A percentile compares a stretch with the other conserved stretches of the same genome.
phyloP scores from a whole-genome alignment of 2,329 filamentous ascomycete species.

The Emericellopsis atlantica region DNA sequence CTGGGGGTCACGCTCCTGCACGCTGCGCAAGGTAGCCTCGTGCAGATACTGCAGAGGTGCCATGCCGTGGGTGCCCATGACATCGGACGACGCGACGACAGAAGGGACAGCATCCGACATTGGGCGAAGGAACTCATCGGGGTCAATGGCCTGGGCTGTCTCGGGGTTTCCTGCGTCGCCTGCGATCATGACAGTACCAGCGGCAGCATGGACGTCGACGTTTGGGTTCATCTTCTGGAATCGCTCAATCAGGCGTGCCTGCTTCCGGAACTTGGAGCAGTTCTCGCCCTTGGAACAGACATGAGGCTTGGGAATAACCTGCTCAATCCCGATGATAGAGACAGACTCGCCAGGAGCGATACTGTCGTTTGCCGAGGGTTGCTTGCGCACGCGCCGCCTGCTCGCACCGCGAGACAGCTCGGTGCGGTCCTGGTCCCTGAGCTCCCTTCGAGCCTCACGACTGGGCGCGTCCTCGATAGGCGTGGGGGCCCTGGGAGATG shows the following conservation, averaged over 20 bases:
- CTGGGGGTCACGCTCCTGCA: slow-evolving; percentile 68
- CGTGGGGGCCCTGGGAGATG: slow-evolving; percentile 40
- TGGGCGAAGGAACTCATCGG: slow-evolving; percentile 46
- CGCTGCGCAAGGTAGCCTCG: slow-evolving; percentile 55
- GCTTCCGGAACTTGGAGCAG: slow-evolving; percentile 70
- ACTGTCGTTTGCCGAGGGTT: slow-evolving; percentile 41
- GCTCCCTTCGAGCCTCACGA: slow-evolving; percentile 33
- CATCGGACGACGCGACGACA: slow-evolving; percentile 80
- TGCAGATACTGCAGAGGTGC: slow-evolving; percentile 59
- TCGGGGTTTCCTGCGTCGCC: slow-evolving; percentile 68
- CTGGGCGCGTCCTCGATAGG: slow-evolving; percentile 49
- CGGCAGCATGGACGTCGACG: slow-evolving; percentile 33
- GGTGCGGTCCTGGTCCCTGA: slow-evolving; percentile 22
- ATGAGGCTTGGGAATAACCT: slow-evolving; percentile 74
- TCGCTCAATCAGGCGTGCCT: slow-evolving; percentile 63
- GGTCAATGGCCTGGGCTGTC: slow-evolving; percentile 45
- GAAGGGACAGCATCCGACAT: slow-evolving; percentile 68
- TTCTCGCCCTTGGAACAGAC: slow-evolving; percentile 76
- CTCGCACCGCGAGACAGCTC: slow-evolving; percentile 23
- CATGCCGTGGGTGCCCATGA: slow-evolving; percentile 58
- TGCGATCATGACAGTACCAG: slow-evolving; percentile 62
- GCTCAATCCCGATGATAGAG: slow-evolving; percentile 86
- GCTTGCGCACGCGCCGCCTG: slow-evolving; percentile 24
- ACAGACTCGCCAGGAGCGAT: slow-evolving; percentile 74
- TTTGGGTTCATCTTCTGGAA: slow-evolving; percentile 67